Evolutionary conservation across 371 early-diverging fungal species (phyloP).

Genomic region (Mucor piriformis): DNA sequence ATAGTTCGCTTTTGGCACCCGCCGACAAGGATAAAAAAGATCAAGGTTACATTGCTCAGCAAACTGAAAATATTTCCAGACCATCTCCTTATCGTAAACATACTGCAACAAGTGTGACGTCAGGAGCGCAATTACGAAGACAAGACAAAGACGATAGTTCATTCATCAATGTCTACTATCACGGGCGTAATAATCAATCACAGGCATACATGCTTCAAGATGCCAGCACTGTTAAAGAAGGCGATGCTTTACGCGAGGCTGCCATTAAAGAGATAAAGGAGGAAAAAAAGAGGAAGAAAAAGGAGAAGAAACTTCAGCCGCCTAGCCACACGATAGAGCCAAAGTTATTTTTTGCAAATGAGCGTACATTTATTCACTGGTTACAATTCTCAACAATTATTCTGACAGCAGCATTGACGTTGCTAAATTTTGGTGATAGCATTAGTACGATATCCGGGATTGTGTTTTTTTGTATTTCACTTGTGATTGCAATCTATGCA

Average conservation of each 20-base stretch:
- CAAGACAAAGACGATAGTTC: neutral
- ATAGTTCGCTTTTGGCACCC: no score
- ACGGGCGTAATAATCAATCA: conserved; percentile 1
- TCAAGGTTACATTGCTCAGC: no score
- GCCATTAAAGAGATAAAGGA: conserved; percentile 3
- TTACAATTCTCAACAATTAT: conserved; percentile 73
- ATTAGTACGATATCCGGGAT: conserved; percentile 37
- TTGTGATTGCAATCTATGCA: conserved; percentile 37
- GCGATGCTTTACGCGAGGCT: neutral
- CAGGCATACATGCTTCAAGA: conserved; percentile 9
- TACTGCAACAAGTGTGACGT: neutral
- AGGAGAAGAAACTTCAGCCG: conserved; percentile 25
- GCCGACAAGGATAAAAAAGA: no score
- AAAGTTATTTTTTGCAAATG: conserved; percentile 88
- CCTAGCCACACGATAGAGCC: conserved; percentile 30
- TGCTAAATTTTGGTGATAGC: conserved; percentile 74
- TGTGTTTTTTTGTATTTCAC: conserved; percentile 35
- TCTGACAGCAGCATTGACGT: conserved; percentile 67
- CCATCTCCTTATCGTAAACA: neutral
- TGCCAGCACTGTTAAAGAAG: conserved; percentile 3
- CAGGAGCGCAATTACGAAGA: neutral
- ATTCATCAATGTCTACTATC: conserved; percentile 5
- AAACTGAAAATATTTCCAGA: neutral
- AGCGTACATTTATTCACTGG: conserved; percentile 90
- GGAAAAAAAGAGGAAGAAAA: conserved; percentile 25